Conservation (phyloP, 441 rosid species). For the Hura crepitans region DNA sequence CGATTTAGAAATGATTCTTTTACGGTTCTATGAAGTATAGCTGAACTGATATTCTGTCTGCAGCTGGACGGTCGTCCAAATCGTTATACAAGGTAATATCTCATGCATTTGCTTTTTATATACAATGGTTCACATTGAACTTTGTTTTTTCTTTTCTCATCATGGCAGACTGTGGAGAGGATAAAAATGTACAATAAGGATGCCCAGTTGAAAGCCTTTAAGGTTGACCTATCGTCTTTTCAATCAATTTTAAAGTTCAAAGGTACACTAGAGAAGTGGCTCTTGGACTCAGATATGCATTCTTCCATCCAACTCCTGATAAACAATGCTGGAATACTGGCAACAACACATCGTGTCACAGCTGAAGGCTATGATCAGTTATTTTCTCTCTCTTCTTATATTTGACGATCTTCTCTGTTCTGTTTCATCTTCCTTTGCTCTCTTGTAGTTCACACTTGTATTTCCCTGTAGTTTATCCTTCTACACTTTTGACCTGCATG, state of each 20-base stretch:
- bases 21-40: constrained; percentile 1
- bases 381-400: constrained; percentile 20
- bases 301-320: constrained; percentile 73
- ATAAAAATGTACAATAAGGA: constrained; percentile 43
- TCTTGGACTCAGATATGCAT: constrained; percentile 63
- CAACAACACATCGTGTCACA: constrained; percentile 57
- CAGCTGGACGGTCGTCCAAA: constrained; percentile 70
- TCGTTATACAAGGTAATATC: constrained; percentile 49
- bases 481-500: too few species aligned
- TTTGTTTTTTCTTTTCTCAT: constrained; percentile 14
- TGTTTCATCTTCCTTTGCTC: too few species aligned
- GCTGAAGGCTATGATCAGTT: constrained; percentile 82
- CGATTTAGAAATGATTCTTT: background rate
- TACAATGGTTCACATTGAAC: background rate
- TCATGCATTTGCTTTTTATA: background rate
- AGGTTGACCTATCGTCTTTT: constrained; percentile 73
- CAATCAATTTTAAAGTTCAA: constrained; percentile 57
- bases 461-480: too few species aligned
- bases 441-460: too few species aligned
- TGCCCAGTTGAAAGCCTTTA: constrained; percentile 59
- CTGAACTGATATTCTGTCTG: constrained; percentile 33
- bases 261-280: constrained; percentile 68
- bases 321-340: constrained; percentile 87
- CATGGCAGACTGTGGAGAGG: constrained; percentile 50
- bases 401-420: background rate